Evolutionary conservation across 495 filamentous ascomycete species (phyloP).

Genomic region (Aspergillus coremiiformis): DNA sequence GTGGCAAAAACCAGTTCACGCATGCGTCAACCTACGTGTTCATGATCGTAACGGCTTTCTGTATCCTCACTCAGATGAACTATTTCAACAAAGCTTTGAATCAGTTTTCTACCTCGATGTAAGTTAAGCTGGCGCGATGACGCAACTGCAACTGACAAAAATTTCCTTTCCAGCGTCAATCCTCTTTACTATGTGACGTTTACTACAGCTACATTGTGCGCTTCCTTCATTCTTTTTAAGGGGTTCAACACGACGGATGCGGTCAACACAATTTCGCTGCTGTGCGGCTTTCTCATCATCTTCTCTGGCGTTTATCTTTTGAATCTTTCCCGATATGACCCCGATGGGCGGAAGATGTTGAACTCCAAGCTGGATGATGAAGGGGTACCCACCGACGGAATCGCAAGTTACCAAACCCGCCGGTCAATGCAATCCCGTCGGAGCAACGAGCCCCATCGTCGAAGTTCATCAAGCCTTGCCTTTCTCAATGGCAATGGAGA

Average conservation of each 20-base stretch:
- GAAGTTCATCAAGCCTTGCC: slow-evolving; percentile 51
- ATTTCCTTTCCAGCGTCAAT: slow-evolving; percentile 66
- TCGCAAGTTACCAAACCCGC: slow-evolving; percentile 81
- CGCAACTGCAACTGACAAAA: slow-evolving; percentile 19
- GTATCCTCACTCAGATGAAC: slow-evolving; percentile 98
- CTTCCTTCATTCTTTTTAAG: slow-evolving; percentile 94
- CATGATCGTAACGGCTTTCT: slow-evolving; percentile 81
- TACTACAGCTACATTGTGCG: slow-evolving; percentile 87
- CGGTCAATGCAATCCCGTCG: slow-evolving; percentile 86
- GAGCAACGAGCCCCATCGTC: slow-evolving; percentile 49
- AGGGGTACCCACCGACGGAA: slow-evolving; percentile 80
- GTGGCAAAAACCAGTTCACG: slow-evolving; percentile 86
- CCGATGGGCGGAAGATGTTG: slow-evolving; percentile 64
- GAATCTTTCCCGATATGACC: slow-evolving; percentile 86
- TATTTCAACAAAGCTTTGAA: slow-evolving; percentile 99
- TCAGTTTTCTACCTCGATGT: slow-evolving; percentile 96
- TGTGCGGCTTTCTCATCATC: slow-evolving; percentile 92
- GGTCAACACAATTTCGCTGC: slow-evolving; percentile 86
- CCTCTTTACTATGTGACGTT: slow-evolving; percentile 99
- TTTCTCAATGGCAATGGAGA: slow-evolving; percentile 48
- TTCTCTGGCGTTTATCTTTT: slow-evolving; percentile 96
- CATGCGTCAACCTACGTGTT: slow-evolving; percentile 96
- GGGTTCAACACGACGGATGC: slow-evolving; percentile 95
- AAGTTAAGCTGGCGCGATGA: slow-evolving; percentile 27
- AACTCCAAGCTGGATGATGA: slow-evolving; percentile 59